Conservation (phyloP, 805 yeast species). For the Pichia californica region DNA sequence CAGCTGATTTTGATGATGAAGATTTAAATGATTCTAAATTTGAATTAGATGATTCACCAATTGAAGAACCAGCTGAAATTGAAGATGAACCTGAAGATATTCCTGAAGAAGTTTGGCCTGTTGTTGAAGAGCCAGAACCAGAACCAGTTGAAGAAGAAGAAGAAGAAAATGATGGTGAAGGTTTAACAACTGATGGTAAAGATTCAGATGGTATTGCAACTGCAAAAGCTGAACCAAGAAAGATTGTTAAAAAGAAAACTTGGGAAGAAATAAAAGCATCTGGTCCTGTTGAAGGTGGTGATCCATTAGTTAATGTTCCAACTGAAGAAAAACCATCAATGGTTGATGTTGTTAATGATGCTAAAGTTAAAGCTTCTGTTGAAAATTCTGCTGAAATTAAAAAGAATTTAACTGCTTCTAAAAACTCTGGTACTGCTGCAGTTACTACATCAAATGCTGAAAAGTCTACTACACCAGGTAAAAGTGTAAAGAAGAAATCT, state of each 20-base stretch:
- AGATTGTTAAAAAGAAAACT: conserved; percentile 21
- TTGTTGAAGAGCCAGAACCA: conserved; percentile 10
- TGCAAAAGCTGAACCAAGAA: conserved; percentile 10
- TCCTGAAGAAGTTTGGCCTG: conserved; percentile 18
- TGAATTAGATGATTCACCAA: conserved; percentile 21
- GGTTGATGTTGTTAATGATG: conserved; percentile 22
- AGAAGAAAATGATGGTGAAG: conserved; percentile 28
- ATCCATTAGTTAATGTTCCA: conserved; percentile 31
- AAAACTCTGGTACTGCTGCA: too few relatives aligned
- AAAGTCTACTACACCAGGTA: too few relatives aligned
- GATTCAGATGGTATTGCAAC: conserved; percentile 19
- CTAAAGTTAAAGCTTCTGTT: conserved; percentile 13
- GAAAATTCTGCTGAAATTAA: conserved; percentile 5
- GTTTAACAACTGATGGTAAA: conserved; percentile 16
- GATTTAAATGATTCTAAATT: conserved; percentile 25
- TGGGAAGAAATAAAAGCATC: conserved; percentile 24
- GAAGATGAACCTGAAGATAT: conserved; percentile 21
- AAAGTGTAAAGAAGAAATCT: too few relatives aligned
- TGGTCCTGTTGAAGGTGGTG: conserved; percentile 30
- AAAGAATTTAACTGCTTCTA: not conserved
- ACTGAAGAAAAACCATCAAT: conserved; percentile 35
- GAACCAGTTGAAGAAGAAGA: conserved; percentile 25
- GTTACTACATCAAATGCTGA: too few relatives aligned
- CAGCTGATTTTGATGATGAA: conserved; percentile 25
- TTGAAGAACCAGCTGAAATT: conserved; percentile 25